phyloP scores from a whole-genome alignment of 2,329 filamentous ascomycete genomes.

The Calonectria montana region DNA sequence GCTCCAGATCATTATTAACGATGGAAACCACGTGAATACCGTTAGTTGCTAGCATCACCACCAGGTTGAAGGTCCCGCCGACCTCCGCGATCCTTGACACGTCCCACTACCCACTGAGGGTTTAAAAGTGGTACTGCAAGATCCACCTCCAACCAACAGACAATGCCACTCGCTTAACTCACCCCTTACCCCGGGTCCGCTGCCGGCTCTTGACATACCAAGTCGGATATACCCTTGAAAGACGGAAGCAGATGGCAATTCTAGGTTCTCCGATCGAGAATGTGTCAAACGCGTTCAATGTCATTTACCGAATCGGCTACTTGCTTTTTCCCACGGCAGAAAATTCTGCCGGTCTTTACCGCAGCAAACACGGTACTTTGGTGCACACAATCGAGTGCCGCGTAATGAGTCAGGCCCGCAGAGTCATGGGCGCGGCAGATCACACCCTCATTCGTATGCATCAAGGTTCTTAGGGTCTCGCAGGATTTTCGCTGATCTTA shows the following conservation, averaged over 20 bases:
- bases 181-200: neutral
- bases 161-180: neutral
- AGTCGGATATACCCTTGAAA: neutral
- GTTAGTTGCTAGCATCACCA: neutral
- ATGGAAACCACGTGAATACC: neutral
- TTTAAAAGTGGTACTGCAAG: neutral
- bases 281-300: neutral
- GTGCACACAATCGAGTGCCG: neutral
- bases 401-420: neutral
- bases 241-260: neutral
- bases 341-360: no score
- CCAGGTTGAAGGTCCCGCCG: neutral
- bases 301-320: neutral
- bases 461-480: neutral
- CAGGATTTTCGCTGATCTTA: neutral
- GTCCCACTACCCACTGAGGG: constrained; percentile 2
- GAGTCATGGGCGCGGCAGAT: neutral
- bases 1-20: neutral
- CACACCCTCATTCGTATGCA: neutral
- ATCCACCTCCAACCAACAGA: neutral
- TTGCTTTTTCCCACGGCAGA: neutral
- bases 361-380: neutral
- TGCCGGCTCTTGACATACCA: neutral
- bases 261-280: neutral
- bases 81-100: neutral